phyloP scores from a whole-genome alignment of 1,284 basidiomycete species.

The Trichosporon asahii region DNA sequence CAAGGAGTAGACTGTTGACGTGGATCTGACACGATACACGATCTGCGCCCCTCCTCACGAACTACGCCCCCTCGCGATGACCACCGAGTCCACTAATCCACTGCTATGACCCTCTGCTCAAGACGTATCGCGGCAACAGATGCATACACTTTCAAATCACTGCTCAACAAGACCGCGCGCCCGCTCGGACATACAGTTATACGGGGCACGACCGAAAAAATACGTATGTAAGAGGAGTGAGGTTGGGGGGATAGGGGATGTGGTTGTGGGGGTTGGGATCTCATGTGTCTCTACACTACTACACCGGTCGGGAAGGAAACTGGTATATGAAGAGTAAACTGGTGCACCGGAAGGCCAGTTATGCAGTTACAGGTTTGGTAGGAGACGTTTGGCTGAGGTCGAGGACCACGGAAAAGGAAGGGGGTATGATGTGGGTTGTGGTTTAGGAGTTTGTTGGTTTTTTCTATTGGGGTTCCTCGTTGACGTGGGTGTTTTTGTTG shows the following conservation, averaged over 20 bases:
- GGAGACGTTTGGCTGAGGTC: neutral
- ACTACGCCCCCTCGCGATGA: too few relatives aligned
- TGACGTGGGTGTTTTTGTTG: neutral
- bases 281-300: constrained; percentile 23
- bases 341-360: constrained; percentile 3
- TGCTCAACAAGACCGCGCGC: constrained; percentile 28
- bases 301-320: constrained; percentile 3
- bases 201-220: constrained; percentile 27
- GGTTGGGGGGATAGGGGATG: neutral
- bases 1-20: too few relatives aligned
- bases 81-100: neutral
- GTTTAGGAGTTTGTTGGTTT: constrained; percentile 1
- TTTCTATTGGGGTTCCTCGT: constrained; percentile 11
- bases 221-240: constrained; percentile 10
- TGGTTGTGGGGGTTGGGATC: constrained; percentile 5
- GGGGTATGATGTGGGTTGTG: constrained; percentile 18
- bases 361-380: constrained; percentile 21
- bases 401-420: neutral
- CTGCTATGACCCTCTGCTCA: too few relatives aligned
- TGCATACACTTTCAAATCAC: constrained; percentile 32
- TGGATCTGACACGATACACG: neutral
- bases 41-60: neutral
- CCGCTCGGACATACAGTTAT: constrained; percentile 23
- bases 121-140: constrained; percentile 22
- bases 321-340: constrained; percentile 20